Evolutionary conservation across 306 rosid genomes (phyloP), one percentile per base, ranked within the genome.

Genomic region (Spatholobus suberectus): DNA sequence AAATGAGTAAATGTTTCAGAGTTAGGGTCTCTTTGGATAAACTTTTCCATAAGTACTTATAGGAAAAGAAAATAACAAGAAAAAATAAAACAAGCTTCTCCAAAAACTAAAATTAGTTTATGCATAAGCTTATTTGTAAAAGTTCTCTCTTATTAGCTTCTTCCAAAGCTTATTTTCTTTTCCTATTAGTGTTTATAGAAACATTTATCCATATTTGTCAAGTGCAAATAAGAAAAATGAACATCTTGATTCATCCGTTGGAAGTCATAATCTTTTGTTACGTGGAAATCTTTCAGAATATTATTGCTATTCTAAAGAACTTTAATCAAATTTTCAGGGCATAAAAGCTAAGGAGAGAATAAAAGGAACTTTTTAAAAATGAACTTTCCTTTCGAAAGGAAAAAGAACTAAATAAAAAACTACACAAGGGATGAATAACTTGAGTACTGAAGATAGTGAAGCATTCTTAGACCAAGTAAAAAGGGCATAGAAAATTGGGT

Each of bases 1-100:
- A 44, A 58, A 70, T 58, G 46, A 70, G 67, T 44, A 69, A 8
- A 75, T 34, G 46, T 37, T 23, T 8, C 55, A 69, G 82, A n/a
- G n/a, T n/a, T n/a, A n/a, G n/a, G n/a, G n/a, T n/a, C n/a, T n/a
- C n/a, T n/a, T n/a, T n/a, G n/a, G n/a, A n/a, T n/a, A n/a, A n/a
- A n/a, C n/a, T n/a, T n/a, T n/a, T n/a, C n/a, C n/a, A n/a, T n/a
- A n/a, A n/a, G n/a, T n/a, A n/a, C n/a, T n/a, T n/a, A n/a, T n/a
- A n/a, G n/a, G n/a, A n/a, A n/a, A n/a, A n/a, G n/a, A n/a, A n/a
- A n/a, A n/a, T n/a, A n/a, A n/a, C n/a, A n/a, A n/a, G n/a, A n/a
- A n/a, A n/a, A n/a, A n/a, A n/a, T n/a, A n/a, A n/a, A n/a, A n/a
- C n/a, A n/a, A n/a, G n/a, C n/a, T n/a, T n/a, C n/a, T n/a, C n/a